phyloP scores from a whole-genome alignment of 1,139 yeast species.

The Suhomyces anneliseae region DNA sequence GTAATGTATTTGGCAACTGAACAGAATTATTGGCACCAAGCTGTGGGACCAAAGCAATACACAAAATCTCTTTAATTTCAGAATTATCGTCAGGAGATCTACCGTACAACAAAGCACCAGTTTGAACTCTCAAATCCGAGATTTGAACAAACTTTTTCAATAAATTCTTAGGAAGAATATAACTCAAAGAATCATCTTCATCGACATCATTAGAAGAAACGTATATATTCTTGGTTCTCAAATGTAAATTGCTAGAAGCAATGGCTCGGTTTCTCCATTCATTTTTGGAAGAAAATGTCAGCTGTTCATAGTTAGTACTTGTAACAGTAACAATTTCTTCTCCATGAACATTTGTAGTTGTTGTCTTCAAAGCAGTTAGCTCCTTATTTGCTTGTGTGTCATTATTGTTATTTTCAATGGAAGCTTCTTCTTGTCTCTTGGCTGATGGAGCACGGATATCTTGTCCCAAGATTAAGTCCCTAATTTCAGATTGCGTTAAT shows the following conservation, averaged over 20 bases:
- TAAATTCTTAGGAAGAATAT: constrained; percentile 78
- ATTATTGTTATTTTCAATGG: constrained; percentile 56
- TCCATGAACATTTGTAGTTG: constrained; percentile 90
- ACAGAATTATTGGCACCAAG: constrained; percentile 71
- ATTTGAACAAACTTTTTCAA: constrained; percentile 76
- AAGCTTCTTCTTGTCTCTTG: constrained; percentile 74
- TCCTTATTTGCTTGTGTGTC: constrained; percentile 34
- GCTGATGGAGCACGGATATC: constrained; percentile 89
- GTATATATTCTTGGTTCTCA: constrained; percentile 75
- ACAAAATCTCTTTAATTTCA: constrained; percentile 73
- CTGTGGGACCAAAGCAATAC: constrained; percentile 85
- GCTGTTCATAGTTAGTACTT: constrained; percentile 85
- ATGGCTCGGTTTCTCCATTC: constrained; percentile 94
- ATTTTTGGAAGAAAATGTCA: constrained; percentile 75
- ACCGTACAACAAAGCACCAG: constrained; percentile 83
- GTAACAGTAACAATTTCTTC: constrained; percentile 95
- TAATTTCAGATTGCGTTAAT: constrained; percentile 87
- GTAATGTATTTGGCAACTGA: constrained; percentile 55
- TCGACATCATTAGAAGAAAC: constrained; percentile 49
- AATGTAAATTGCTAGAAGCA: constrained; percentile 68
- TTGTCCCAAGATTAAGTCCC: constrained; percentile 93
- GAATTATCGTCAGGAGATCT: constrained; percentile 66
- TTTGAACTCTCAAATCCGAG: constrained; percentile 78
- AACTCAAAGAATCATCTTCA: constrained; percentile 55
- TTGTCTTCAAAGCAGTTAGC: constrained; percentile 77